Evolutionary conservation across 2,329 filamentous ascomycete species (phyloP).

Genomic region (Coccinonectria pachysandricola): DNA sequence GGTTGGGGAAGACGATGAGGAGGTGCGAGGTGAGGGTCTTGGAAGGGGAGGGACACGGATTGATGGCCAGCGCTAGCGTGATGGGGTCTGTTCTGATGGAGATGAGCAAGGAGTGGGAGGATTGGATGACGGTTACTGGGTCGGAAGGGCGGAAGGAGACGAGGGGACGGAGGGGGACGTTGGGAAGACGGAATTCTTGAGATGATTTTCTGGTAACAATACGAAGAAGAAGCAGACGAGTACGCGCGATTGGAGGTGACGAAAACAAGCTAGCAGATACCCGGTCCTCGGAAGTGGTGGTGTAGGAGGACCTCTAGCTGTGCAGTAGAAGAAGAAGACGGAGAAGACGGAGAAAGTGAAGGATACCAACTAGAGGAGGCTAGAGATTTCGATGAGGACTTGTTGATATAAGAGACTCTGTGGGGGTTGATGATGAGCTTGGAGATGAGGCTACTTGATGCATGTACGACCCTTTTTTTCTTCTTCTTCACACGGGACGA

Average conservation of each 20-base stretch:
- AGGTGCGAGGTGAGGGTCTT: slow-evolving; percentile 85
- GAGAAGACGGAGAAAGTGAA: too few species aligned
- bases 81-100: slow-evolving; percentile 95
- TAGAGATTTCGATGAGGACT: too few species aligned
- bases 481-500: too few species aligned
- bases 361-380: too few species aligned
- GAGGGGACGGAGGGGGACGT: slow-evolving; percentile 19
- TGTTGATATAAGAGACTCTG: too few species aligned
- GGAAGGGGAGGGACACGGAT: slow-evolving; percentile 82
- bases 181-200: slow-evolving; percentile 6
- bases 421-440: too few species aligned
- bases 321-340: too few species aligned
- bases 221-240: not conserved
- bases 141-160: slow-evolving; percentile 26
- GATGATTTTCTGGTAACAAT: not conserved
- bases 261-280: too few species aligned
- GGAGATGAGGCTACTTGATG: too few species aligned
- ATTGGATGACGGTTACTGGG: slow-evolving; percentile 60
- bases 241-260: slow-evolving; percentile 1
- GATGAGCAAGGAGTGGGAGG: slow-evolving; percentile 88
- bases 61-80: slow-evolving; percentile 89
- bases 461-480: too few species aligned
- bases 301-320: too few species aligned
- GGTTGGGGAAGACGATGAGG: slow-evolving; percentile 90
- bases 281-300: too few species aligned